These are phyloP conservation scores for Lasiodiplodia gonubiensis DNA, from an alignment of 2,329 filamentous ascomycete genomes.

Conservation along the genomic window DNA sequence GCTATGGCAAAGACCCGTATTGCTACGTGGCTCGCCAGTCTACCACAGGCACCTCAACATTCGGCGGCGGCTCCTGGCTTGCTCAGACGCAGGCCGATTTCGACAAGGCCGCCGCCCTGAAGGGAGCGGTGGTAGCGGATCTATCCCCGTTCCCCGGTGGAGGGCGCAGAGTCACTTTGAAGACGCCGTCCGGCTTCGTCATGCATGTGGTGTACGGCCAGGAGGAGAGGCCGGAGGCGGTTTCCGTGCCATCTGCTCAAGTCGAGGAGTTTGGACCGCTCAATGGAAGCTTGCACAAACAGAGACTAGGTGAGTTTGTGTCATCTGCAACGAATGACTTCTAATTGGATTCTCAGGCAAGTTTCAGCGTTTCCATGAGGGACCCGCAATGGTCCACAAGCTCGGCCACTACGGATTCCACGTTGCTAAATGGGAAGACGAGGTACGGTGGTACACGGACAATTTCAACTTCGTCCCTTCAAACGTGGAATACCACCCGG, in stretches of 20 bases:
- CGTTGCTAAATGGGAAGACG: constrained; percentile 43
- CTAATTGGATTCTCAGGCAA: neutral
- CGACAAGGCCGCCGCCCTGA: neutral
- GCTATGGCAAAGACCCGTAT: constrained; percentile 64
- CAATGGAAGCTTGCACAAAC: neutral
- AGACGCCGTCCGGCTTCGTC: constrained; percentile 60
- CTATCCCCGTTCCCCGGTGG: constrained; percentile 51
- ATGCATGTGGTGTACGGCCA: constrained; percentile 66
- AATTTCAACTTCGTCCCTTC: constrained; percentile 56
- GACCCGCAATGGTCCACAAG: constrained; percentile 57
- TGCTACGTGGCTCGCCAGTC: constrained; percentile 53
- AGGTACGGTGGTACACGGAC: constrained; percentile 52
- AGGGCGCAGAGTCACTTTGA: constrained; percentile 55
- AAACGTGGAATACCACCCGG: constrained; percentile 48
- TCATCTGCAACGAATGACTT: neutral
- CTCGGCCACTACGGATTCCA: constrained; percentile 55
- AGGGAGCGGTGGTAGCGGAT: neutral
- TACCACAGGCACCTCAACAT: neutral
- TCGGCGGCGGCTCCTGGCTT: neutral
- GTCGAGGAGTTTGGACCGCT: neutral
- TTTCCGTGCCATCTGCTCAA: constrained; percentile 45
- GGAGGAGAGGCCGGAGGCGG: constrained; percentile 31
- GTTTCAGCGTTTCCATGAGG: constrained; percentile 59
- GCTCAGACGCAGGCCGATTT: neutral
- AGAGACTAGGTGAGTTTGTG: neutral